Conservation (phyloP, 176 grass and related monocot genomes). For the barley (Hordeum vulgare) region MorexV3_pseudomolecules_assembly NC_058523.1:405245495-405245994, state of each 20-base stretch:
- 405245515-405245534: slow-evolving; percentile 3
- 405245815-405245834: slow-evolving; percentile 97
- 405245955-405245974: slow-evolving; percentile 95
- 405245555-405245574: slow-evolving; percentile 74
- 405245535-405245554: slow-evolving; percentile 74
- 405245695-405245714: background rate
- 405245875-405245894: slow-evolving; percentile 1
- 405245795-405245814: slow-evolving; percentile 97
- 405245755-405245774: slow-evolving; percentile 96
- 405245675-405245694: slow-evolving; percentile 7
- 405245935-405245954: slow-evolving; percentile 73
- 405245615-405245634: slow-evolving; percentile 74
- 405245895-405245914: slow-evolving; percentile 2
- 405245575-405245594: slow-evolving; percentile 83
- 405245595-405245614: slow-evolving; percentile 98
- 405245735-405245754: slow-evolving; percentile 27
- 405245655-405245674: slow-evolving; percentile 32
- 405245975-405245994: slow-evolving; percentile 96
- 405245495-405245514: background rate
- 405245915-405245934: slow-evolving; percentile 15
- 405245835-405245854: slow-evolving; percentile 28
- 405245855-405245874: slow-evolving; percentile 16
- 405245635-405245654: slow-evolving; percentile 92
- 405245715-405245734: background rate
- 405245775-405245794: slow-evolving; percentile 77